A percentile compares a stretch with the other conserved stretches of the same genome.
These are phyloP conservation scores for Pseudogymnoascus sp. DNA, from an alignment of 2,329 filamentous ascomycete species.

Conservation along the genomic window DNA sequence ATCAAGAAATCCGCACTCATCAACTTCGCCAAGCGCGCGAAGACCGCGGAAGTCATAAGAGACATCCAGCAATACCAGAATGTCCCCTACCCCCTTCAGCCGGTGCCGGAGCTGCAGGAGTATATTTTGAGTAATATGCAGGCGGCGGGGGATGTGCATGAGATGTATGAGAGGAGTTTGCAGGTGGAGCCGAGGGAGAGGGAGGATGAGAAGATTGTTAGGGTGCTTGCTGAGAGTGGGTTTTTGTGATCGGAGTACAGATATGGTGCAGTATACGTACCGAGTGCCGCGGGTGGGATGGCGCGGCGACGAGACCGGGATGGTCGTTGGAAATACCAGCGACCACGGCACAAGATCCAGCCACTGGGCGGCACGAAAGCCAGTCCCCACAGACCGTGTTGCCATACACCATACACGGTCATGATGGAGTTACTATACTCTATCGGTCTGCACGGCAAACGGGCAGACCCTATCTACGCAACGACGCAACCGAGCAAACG, in stretches of 20 bases:
- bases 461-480: neutral
- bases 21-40: conserved; percentile 96
- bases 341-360: neutral
- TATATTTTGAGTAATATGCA: conserved; percentile 97
- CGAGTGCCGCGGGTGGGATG: neutral
- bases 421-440: neutral
- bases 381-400: neutral
- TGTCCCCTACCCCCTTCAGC: conserved; percentile 84
- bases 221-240: conserved; percentile 39
- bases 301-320: no score
- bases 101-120: conserved; percentile 86
- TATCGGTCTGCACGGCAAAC: neutral
- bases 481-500: neutral
- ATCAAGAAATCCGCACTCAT: conserved; percentile 95
- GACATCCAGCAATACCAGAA: conserved; percentile 99
- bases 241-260: conserved; percentile 14
- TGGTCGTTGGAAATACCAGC: neutral
- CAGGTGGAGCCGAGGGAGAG: conserved; percentile 88
- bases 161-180: conserved; percentile 98
- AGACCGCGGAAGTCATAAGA: conserved; percentile 95
- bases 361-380: neutral
- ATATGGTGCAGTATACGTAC: conserved; percentile 16
- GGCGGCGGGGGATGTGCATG: conserved; percentile 87
- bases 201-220: conserved; percentile 99
- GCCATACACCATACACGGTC: neutral